These are phyloP conservation scores for Vinca minor DNA, from an alignment of 257 asterid species.

Conservation along the genomic window DNA sequence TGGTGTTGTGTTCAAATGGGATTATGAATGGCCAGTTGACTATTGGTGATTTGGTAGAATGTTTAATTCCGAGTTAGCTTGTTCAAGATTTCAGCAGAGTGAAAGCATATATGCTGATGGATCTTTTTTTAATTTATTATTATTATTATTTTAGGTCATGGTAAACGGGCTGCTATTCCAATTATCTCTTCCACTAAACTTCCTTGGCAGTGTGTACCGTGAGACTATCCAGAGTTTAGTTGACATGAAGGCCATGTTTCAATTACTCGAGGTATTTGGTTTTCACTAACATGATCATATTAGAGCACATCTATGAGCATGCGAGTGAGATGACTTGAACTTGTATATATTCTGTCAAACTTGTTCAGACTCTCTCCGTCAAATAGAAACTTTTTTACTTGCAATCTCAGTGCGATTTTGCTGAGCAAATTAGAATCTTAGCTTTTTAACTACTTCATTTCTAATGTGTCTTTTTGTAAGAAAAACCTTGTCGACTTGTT, in stretches of 20 bases:
- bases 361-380: not conserved
- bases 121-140: constrained; percentile 15
- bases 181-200: constrained; percentile 93
- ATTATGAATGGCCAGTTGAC: constrained; percentile 80
- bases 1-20: constrained; percentile 89
- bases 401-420: not conserved
- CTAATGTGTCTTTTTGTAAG: not conserved
- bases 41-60: constrained; percentile 88
- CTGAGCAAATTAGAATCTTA: not conserved
- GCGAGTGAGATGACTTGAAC: not conserved
- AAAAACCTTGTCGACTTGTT: not conserved
- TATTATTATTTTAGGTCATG: constrained; percentile 98
- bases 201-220: constrained; percentile 91
- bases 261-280: constrained; percentile 76
- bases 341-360: not conserved
- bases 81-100: not conserved
- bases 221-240: constrained; percentile 87
- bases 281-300: constrained; percentile 8
- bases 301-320: not conserved
- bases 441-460: not conserved
- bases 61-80: constrained; percentile 7
- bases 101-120: constrained; percentile 9
- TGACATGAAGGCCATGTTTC: constrained; percentile 96
- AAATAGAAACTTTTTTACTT: not conserved
- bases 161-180: constrained; percentile 96